These are phyloP conservation scores for Zygotorulaspora florentina DNA, from an alignment of 805 yeast genomes.

Conservation along the genomic window DNA sequence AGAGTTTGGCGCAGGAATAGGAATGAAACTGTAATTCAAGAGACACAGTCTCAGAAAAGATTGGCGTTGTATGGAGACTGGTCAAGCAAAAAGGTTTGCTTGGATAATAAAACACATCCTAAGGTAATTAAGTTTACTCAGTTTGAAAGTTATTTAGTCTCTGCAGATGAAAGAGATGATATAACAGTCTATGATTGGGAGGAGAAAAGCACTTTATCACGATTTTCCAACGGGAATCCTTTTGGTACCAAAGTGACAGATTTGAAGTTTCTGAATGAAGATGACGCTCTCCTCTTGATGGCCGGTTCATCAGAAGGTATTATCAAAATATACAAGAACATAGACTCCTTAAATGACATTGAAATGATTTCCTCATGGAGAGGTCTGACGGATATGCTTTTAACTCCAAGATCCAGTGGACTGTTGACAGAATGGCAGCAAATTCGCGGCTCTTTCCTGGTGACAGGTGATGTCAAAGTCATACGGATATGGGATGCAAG, in stretches of 20 bases:
- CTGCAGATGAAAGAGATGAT: slow-evolving; percentile 79
- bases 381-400: slow-evolving; percentile 78
- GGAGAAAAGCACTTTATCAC: slow-evolving; percentile 48
- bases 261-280: slow-evolving; percentile 82
- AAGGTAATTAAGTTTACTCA: slow-evolving; percentile 77
- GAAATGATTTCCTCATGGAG: slow-evolving; percentile 86
- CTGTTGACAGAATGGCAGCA: slow-evolving; percentile 95
- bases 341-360: slow-evolving; percentile 51
- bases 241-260: slow-evolving; percentile 87
- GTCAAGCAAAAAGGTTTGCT: slow-evolving; percentile 55
- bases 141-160: slow-evolving; percentile 77
- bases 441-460: slow-evolving; percentile 82
- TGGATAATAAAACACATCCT: slow-evolving; percentile 78
- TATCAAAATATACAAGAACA: slow-evolving; percentile 78
- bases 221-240: slow-evolving; percentile 81
- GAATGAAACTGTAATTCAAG: slow-evolving; percentile 79
- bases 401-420: slow-evolving; percentile 79
- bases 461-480: slow-evolving; percentile 91
- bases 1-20: slow-evolving; percentile 86
- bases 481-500: slow-evolving; percentile 97
- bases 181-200: slow-evolving; percentile 89
- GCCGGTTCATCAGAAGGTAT: slow-evolving; percentile 94
- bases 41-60: slow-evolving; percentile 86
- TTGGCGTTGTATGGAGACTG: slow-evolving; percentile 81
- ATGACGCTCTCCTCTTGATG: slow-evolving; percentile 77